Percentiles rank a stretch among this genome's conserved stretches.
These are phyloP conservation scores for Ogataea philodendri DNA, from an alignment of 805 yeast species.

Conservation along the genomic window DNA sequence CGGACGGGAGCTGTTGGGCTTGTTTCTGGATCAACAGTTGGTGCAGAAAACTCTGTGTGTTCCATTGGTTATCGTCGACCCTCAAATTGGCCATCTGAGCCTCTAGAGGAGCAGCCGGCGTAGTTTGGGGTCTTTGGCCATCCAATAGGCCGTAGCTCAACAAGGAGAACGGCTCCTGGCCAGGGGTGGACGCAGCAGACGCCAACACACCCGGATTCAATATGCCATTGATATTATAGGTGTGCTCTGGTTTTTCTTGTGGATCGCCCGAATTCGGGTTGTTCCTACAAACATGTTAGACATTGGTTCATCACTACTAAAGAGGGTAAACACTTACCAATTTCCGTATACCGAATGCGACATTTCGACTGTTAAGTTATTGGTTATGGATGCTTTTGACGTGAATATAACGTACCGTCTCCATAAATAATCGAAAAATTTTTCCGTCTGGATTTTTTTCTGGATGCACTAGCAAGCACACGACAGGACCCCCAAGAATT, in stretches of 20 bases:
- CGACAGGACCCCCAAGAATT: conserved; percentile 10
- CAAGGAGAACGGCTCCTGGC: conserved; percentile 3
- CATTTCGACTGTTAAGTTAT: conserved; percentile 10
- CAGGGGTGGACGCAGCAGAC: neutral
- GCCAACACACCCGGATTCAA: neutral
- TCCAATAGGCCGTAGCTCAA: conserved; percentile 1
- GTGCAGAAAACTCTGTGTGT: conserved; percentile 4
- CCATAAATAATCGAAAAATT: conserved; percentile 10
- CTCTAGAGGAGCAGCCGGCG: conserved; percentile 2
- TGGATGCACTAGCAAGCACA: conserved; percentile 9
- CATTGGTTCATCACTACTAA: conserved; percentile 3
- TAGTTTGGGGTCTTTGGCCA: neutral
- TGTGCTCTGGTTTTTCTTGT: conserved; percentile 5
- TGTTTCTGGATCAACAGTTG: conserved; percentile 6
- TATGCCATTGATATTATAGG: conserved; percentile 3
- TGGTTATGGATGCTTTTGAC: conserved; percentile 6
- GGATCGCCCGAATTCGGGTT: conserved; percentile 2
- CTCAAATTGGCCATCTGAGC: conserved; percentile 7
- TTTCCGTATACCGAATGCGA: conserved; percentile 12
- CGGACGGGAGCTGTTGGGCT: conserved; percentile 8
- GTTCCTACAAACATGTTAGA: conserved; percentile 9
- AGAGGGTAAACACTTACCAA: conserved; percentile 9
- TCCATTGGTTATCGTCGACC: conserved; percentile 9
- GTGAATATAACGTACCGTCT: conserved; percentile 8
- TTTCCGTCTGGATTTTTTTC: conserved; percentile 9